Evolutionary conservation across 2,329 filamentous ascomycete species (phyloP), one percentile per base, ranked within the genome.

Genomic region (Metarhizium guizhouense): DNA sequence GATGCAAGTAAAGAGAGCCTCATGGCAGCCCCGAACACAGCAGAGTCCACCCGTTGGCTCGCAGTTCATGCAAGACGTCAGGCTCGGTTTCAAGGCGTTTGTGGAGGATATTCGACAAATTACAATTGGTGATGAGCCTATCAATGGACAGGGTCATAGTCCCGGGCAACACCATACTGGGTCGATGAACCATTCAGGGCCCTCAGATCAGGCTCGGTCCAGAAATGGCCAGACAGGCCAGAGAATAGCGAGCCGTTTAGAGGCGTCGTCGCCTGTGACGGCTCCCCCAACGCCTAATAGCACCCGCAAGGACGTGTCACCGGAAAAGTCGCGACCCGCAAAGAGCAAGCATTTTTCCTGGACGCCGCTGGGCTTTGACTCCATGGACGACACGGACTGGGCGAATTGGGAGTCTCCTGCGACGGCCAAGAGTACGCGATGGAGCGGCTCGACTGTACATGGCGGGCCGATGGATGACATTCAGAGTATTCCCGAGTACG

Each of bases 51-150:
- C 72, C 0, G 77, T 70, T 47, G 72, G 83, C 57, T 91, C 91
- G 67, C 89, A 94, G 69, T 86, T 96, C 70, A 88, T 92, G 16
- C 87, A 89, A 57, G 94, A 96, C 71, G 85, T 99, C 70, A 90
- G 86, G 68, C 84, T 94, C 53, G 93, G 94, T 2, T 74, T 99
- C 51, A 92, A 88, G 84, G 96, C 90, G 1, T 99, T 99, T 71
- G 84, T 96, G 57, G 94, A 97, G 68, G 94, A 99, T 67, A 84
- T 99, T 51, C 82, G 92, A 61, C 94, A 97, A 71, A 95, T 93
- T 14, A 96, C 94, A 0, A 91, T 99, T 6, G 94, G 94, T 29
- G 94, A 99, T 54, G 94, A 99, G 73, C 89, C 85, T 16, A 83
- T 90, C 59, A 84, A 78, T 58, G 85, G 83, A 14, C 67, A 68